Conservation (phyloP, 306 rosid species). For the Cyclanthera cordifolia region DNA sequence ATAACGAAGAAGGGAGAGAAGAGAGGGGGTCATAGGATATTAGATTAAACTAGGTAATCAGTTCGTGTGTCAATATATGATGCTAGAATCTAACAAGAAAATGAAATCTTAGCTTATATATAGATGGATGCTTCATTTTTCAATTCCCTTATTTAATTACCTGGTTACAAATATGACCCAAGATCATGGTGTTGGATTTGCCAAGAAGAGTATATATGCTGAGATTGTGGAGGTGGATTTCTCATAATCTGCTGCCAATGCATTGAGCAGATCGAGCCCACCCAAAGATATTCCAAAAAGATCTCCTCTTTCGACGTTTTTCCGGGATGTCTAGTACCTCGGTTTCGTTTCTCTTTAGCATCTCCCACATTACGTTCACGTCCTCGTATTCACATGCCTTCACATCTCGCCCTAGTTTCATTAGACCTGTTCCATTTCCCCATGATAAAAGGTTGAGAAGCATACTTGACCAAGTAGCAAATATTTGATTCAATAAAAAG, state of each 20-base stretch:
- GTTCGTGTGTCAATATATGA: conserved; percentile 24
- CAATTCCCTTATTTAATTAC: background rate
- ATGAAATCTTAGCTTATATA: conserved; percentile 6
- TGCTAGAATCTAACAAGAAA: background rate
- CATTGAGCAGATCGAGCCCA: conserved; percentile 56
- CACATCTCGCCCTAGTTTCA: conserved; percentile 50
- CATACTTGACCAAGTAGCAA: too few relatives aligned
- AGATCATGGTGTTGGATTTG: conserved; percentile 14
- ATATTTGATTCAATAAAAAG: too few relatives aligned
- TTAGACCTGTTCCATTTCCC: conserved; percentile 30
- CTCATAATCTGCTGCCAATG: conserved; percentile 22
- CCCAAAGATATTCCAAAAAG: conserved; percentile 25
- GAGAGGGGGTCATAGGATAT: background rate
- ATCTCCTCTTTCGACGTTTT: conserved; percentile 28
- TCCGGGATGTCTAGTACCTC: conserved; percentile 15
- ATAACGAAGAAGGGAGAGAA: conserved; percentile 11
- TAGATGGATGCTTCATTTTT: conserved; percentile 12
- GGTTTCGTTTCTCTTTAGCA: conserved; percentile 43
- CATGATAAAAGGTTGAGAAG: too few relatives aligned
- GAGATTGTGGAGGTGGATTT: background rate
- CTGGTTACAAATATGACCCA: background rate
- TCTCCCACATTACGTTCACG: conserved; percentile 86
- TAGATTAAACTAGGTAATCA: conserved; percentile 14
- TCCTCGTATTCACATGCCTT: conserved; percentile 61
- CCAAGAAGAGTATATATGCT: background rate